Evolutionary conservation across 129 eudicot genomes (phyloP), one percentile per base, ranked within the genome.

Genomic region (Scalesia atractyloides): DNA sequence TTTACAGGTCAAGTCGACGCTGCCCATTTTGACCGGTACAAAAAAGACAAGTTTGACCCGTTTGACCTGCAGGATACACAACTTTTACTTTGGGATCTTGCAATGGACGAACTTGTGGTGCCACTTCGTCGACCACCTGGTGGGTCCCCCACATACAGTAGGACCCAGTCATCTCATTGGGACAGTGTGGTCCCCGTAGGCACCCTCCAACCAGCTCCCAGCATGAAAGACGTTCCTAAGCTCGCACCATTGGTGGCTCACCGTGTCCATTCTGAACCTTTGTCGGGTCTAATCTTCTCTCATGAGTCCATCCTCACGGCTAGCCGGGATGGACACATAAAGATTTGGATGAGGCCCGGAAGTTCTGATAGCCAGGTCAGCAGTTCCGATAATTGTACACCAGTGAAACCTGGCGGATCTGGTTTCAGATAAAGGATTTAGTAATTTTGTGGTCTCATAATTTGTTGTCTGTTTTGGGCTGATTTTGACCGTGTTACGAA

Each of bases 221-320:
- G 96, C 73, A 86, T 85, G 76, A 83, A 92, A 54, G 97, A 88
- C 54, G 83, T 91, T 24, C 97, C 97, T 20, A 91, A 91, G 70
- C 95, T 91, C 6, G 84, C 97, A 24, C 97, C 97, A 1, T 70
- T 91, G 71, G 96, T 88, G 9, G 90, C 86, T 70, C 96, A 91
- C 68, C 97, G 92, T 19, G 90, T 88, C 9, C 96, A 91, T 82
- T 71, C 92, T 0, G 96, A 91, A 53, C 96, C 97, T 19, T 89
- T 91, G 12, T 88, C 97, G 2, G 96, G 92, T 59, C 64, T 91
- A 57, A 76, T 86, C 15, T 91, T 91, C 78, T 78, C 96, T 60
- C 87, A 59, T 3, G 92, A 91, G 43, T 84, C 92, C 14, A 59
- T 86, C 64, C 82, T 91, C 37, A 88, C 96, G 1, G 84, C 86